Base-by-base conservation (phyloP, 2,329 filamentous ascomycete genomes). In the Colletotrichum endophyticum region DNA sequence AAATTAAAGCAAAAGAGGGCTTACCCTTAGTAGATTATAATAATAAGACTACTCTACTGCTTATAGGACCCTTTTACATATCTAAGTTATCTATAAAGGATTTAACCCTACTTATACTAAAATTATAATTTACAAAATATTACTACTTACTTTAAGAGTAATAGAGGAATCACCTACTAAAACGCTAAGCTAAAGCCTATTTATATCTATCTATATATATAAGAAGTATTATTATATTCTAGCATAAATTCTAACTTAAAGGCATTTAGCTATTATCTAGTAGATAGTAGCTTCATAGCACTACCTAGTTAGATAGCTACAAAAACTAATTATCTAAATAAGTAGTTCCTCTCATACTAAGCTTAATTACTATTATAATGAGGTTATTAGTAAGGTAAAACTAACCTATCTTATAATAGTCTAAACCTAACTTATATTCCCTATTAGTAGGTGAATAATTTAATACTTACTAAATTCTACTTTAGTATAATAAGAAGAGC, bases 91-190 rank as follows among this genome's bases (percentile, higher is more conserved):
- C 3, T 15, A 13, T 13, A 34, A 34, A 34, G 0, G 8, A 61
- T 61, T 61, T 61, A 61, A 61, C 27, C 9, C 3, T 28, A 9
- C 8, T 61, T 28, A 28, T 61, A 16, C 15, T 61, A 13, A 22
- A n/a, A 61, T 61, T 61, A 61, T 61, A 61, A 61, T 16, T 27
- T 15, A 8, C 19, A 28, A 61, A 61, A 32, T 61, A 61, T 8
- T 61, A 32, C 13, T 16, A 27, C 13, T 49, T 69, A 30, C 16
- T 72, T 66, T 57, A 59, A 77, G 32, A 28, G 30, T 16, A 56
- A 32, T 63, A 30, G n/a, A 75, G 5, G 12, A 63, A 71, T 69
- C 25, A 71, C 80, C 80, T 80, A 76, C 78, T 27, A 27, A 13
- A 7, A 28, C 16, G 16, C 6, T 27, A 27, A 15, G 3, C 11